These are phyloP conservation scores for Fusarium praegraminearum DNA, from an alignment of 2,329 filamentous ascomycete species.

Conservation along the genomic window DNA sequence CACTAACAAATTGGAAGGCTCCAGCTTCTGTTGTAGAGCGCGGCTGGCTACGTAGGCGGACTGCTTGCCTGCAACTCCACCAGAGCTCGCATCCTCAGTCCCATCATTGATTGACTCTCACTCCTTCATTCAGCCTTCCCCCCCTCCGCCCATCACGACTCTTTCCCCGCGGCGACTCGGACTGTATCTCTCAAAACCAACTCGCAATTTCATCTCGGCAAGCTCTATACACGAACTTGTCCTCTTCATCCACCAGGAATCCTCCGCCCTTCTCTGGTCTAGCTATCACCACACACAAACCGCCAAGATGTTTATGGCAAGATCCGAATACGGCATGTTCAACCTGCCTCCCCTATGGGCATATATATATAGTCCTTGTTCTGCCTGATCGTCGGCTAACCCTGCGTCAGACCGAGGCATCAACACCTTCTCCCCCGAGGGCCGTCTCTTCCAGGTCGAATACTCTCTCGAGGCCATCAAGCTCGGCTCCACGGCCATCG, in stretches of 20 bases:
- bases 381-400: slow-evolving; percentile 32
- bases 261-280: slow-evolving; percentile 21
- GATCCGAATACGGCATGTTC: slow-evolving; percentile 96
- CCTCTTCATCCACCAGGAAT: slow-evolving; percentile 12
- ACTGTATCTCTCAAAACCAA: not conserved
- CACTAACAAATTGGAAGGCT: slow-evolving; percentile 27
- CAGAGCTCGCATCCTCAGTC: slow-evolving; percentile 45
- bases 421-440: slow-evolving; percentile 99
- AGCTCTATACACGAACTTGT: not conserved
- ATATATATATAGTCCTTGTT: slow-evolving; percentile 9
- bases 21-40: slow-evolving; percentile 30
- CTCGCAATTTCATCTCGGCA: not conserved
- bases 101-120: slow-evolving; percentile 31
- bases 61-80: slow-evolving; percentile 55
- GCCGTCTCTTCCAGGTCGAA: slow-evolving; percentile 99
- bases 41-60: slow-evolving; percentile 53
- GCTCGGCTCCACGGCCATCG: slow-evolving; percentile 97
- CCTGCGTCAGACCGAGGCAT: slow-evolving; percentile 85
- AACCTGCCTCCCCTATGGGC: slow-evolving; percentile 36
- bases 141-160: slow-evolving; percentile 6
- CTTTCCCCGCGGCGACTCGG: slow-evolving; percentile 3
- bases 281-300: slow-evolving; percentile 41
- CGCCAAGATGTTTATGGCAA: slow-evolving; percentile 97
- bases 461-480: slow-evolving; percentile 99
- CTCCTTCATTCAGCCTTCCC: slow-evolving; percentile 25